These are phyloP conservation scores for Nitzschia palea DNA, from an alignment of 108 stramenopile species.

Conservation along the genomic window DNA sequence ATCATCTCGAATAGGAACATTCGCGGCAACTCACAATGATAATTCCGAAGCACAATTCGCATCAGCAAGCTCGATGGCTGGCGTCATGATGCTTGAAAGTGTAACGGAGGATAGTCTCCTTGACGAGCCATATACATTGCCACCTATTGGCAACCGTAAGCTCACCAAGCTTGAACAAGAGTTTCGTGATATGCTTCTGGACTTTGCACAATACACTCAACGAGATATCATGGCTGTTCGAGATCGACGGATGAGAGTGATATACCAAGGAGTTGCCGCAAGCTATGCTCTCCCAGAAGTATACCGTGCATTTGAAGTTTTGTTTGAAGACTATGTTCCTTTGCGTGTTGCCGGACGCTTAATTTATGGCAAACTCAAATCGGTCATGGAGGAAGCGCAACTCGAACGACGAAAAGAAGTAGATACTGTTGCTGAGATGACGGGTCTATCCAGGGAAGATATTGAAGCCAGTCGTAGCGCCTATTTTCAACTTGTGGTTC, in stretches of 20 bases:
- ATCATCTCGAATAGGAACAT: not conserved
- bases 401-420: conserved; percentile 40
- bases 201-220: conserved; percentile 20
- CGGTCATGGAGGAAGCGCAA: conserved; percentile 47
- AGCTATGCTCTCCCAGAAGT: conserved; percentile 53
- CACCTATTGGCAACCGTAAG: conserved; percentile 6
- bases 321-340: conserved; percentile 72
- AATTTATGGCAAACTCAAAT: conserved; percentile 44
- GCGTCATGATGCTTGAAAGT: not conserved
- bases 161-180: conserved; percentile 37
- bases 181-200: conserved; percentile 37
- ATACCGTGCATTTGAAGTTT: conserved; percentile 62
- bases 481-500: conserved; percentile 19
- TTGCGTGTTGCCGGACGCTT: conserved; percentile 65
- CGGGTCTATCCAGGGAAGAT: conserved; percentile 23
- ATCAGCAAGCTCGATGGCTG: not conserved
- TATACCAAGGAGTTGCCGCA: conserved; percentile 60
- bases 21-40: not conserved
- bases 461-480: conserved; percentile 20
- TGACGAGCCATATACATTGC: conserved; percentile 1
- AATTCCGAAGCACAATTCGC: not conserved
- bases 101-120: not conserved
- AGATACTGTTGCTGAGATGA: conserved; percentile 27
- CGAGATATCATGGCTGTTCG: conserved; percentile 25
- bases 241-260: conserved; percentile 38